Conservation (phyloP, 306 rosid species). For the Pyrus pyrifolia region DNA sequence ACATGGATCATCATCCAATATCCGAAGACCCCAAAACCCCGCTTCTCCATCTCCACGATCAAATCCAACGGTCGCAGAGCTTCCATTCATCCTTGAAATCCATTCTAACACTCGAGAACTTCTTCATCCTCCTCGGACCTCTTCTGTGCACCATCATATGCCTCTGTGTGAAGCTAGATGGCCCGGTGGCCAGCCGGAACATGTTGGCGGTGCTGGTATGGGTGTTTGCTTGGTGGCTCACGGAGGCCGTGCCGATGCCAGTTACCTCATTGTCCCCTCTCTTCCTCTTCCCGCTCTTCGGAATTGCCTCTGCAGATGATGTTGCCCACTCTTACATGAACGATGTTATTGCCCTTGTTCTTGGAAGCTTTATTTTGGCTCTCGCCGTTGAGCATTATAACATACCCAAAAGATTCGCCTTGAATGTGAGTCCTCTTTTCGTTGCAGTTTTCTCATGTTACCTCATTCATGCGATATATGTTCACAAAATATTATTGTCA, state of each 20-base stretch:
- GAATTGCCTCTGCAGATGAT: slow-evolving; percentile 52
- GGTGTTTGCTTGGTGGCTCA: slow-evolving; percentile 74
- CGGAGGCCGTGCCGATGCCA: slow-evolving; percentile 47
- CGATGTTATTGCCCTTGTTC: slow-evolving; percentile 68
- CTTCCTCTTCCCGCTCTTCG: slow-evolving; percentile 76
- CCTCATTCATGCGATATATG: too few relatives aligned
- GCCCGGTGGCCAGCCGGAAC: slow-evolving; percentile 34
- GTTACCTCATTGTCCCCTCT: slow-evolving; percentile 76
- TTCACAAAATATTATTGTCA: too few relatives aligned
- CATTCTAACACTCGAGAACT: slow-evolving; percentile 28
- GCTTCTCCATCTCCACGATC: slow-evolving; percentile 47
- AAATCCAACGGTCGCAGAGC: slow-evolving; percentile 15
- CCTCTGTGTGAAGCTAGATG: slow-evolving; percentile 47
- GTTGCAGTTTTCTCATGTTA: too few relatives aligned
- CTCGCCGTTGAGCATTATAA: slow-evolving; percentile 85
- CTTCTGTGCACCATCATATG: slow-evolving; percentile 35
- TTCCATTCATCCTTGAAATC: slow-evolving; percentile 13
- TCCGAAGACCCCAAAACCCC: slow-evolving; percentile 47
- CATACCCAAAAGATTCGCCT: slow-evolving; percentile 70
- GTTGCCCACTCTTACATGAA: slow-evolving; percentile 77
- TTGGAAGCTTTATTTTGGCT: slow-evolving; percentile 79
- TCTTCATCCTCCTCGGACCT: slow-evolving; percentile 54
- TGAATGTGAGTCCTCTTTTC: slow-evolving; percentile 45
- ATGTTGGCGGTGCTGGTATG: slow-evolving; percentile 76
- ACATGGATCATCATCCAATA: background rate